Conservation (phyloP, 2,329 filamentous ascomycete species). For the Celoporthe dispersa region DNA sequence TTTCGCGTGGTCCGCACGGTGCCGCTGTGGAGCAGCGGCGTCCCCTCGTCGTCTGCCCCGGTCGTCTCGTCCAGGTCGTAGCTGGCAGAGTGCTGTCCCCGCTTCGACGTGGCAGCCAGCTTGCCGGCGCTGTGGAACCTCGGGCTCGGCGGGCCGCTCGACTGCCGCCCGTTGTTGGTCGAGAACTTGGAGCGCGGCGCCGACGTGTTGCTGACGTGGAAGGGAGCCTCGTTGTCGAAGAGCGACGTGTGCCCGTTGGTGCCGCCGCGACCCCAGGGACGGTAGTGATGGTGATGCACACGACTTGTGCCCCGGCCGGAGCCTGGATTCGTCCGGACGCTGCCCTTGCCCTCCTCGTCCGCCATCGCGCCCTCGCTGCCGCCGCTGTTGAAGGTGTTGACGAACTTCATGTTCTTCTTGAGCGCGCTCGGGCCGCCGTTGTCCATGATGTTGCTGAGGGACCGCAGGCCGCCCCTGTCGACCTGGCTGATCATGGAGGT, state of each 20-base stretch:
- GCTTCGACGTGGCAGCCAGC: slow-evolving; percentile 44
- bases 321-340: slow-evolving; percentile 63
- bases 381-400: slow-evolving; percentile 74
- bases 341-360: slow-evolving; percentile 70
- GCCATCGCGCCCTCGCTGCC: slow-evolving; percentile 58
- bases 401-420: slow-evolving; percentile 97
- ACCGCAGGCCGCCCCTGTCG: slow-evolving; percentile 63
- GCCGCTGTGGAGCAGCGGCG: slow-evolving; percentile 65
- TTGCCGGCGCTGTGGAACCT: slow-evolving; percentile 50
- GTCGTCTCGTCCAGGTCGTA: slow-evolving; percentile 83
- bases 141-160: slow-evolving; percentile 73
- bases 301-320: slow-evolving; percentile 69
- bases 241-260: slow-evolving; percentile 71
- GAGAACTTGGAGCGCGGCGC: slow-evolving; percentile 60
- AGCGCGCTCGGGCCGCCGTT: slow-evolving; percentile 55
- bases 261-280: slow-evolving; percentile 74
- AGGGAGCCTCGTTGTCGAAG: slow-evolving; percentile 79
- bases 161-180: slow-evolving; percentile 59
- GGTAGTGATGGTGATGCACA: slow-evolving; percentile 75
- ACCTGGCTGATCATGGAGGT: slow-evolving; percentile 79
- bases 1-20: slow-evolving; percentile 63
- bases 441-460: slow-evolving; percentile 71
- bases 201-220: slow-evolving; percentile 58
- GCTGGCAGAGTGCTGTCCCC: slow-evolving; percentile 64
- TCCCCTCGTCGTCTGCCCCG: slow-evolving; percentile 83